Conservation (phyloP, 345 rosid species). For the Viola odorata region DNA sequence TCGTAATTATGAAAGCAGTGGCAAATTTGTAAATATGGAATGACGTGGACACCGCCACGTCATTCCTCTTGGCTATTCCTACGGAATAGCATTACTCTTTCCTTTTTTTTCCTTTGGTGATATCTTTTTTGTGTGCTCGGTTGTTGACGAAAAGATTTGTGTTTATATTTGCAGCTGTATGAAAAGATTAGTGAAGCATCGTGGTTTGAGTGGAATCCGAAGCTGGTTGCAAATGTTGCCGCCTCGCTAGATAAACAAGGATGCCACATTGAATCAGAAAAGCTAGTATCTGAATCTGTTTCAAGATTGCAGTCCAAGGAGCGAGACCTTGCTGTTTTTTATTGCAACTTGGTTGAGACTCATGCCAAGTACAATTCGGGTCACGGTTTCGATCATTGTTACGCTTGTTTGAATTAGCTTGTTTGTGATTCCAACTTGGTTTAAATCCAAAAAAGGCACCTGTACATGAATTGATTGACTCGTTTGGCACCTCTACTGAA, state of each 20-base stretch:
- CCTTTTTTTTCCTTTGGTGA: neutral
- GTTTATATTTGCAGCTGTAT: slow-evolving; percentile 41
- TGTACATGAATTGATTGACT: too few relatives aligned
- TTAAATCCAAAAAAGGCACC: too few relatives aligned
- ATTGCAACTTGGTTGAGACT: slow-evolving; percentile 56
- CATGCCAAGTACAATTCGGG: slow-evolving; percentile 34
- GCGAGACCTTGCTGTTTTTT: slow-evolving; percentile 47
- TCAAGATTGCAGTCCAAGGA: slow-evolving; percentile 41
- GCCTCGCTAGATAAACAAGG: slow-evolving; percentile 62
- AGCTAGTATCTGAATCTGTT: slow-evolving; percentile 40
- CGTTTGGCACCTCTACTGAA: too few relatives aligned
- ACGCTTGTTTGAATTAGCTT: slow-evolving; percentile 32
- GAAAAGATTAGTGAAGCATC: slow-evolving; percentile 50
- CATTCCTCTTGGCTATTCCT: too few relatives aligned
- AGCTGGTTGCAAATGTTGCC: slow-evolving; percentile 58
- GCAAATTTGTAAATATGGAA: too few relatives aligned
- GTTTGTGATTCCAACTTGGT: slow-evolving; percentile 30
- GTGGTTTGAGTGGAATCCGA: slow-evolving; percentile 84
- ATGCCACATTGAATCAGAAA: slow-evolving; percentile 33
- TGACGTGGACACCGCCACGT: too few relatives aligned
- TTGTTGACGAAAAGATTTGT: neutral
- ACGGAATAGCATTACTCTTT: too few relatives aligned
- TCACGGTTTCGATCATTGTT: slow-evolving; percentile 46
- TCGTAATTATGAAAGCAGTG: too few relatives aligned
- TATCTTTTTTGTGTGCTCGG: neutral